phyloP scores from a whole-genome alignment of 2,329 filamentous ascomycete genomes.

The Neonectria ditissima region DNA sequence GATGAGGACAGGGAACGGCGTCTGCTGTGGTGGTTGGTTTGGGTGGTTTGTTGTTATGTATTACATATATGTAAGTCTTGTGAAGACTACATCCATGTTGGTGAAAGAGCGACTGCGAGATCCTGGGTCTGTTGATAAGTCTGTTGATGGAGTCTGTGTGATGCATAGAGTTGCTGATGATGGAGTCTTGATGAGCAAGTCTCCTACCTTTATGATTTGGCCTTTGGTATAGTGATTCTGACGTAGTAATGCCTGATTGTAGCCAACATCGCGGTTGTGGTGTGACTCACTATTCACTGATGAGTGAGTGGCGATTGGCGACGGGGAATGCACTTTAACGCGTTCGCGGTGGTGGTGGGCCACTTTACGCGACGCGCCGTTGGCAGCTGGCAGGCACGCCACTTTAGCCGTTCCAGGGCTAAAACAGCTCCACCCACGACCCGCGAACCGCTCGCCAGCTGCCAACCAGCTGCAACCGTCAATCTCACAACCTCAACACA shows the following conservation, averaged over 20 bases:
- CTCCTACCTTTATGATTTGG: too few relatives aligned
- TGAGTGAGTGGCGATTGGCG: too few relatives aligned
- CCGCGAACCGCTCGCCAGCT: conserved; percentile 6
- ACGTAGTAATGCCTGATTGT: not conserved
- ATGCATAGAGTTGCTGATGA: not conserved
- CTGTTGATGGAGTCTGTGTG: not conserved
- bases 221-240: not conserved
- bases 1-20: conserved; percentile 13
- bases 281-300: not conserved
- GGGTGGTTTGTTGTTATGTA: not conserved
- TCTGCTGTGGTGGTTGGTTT: conserved; percentile 11
- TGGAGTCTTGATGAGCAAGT: too few relatives aligned
- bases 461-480: conserved; percentile 15
- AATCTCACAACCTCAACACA: not conserved
- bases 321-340: conserved; percentile 3
- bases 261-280: not conserved
- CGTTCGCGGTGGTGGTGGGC: conserved; percentile 1
- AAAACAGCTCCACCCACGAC: conserved; percentile 31
- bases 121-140: not conserved
- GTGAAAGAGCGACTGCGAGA: not conserved
- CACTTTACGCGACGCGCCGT: conserved; percentile 44
- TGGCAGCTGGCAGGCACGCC: conserved; percentile 28
- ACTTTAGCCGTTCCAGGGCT: conserved; percentile 28
- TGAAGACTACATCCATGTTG: not conserved
- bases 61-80: conserved; percentile 2